Percentiles rank a stretch among this genome's conserved stretches.
Evolutionary conservation across 495 filamentous ascomycete genomes (phyloP).

Genomic region (Penicillium longicatenatum): DNA sequence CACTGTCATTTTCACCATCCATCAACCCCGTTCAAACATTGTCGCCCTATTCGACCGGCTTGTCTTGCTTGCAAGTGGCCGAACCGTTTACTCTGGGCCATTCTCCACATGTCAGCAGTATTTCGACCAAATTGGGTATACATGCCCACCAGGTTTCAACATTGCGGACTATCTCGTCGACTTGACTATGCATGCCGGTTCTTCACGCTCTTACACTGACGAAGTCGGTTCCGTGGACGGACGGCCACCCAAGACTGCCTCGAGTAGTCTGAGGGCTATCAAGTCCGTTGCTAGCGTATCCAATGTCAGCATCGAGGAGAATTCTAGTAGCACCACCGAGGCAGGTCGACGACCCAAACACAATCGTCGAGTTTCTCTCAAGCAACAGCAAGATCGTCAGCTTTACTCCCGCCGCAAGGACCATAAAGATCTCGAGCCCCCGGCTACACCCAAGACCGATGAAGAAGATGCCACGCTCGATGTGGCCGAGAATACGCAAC

Average conservation of each 20-base stretch:
- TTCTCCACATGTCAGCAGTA: constrained; percentile 89
- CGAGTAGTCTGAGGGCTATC: constrained; percentile 84
- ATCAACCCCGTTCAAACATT: constrained; percentile 99
- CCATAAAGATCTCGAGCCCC: constrained; percentile 54
- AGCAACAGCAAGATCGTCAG: constrained; percentile 81
- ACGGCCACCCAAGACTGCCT: constrained; percentile 64
- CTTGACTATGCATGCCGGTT: constrained; percentile 91
- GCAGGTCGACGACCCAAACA: constrained; percentile 60
- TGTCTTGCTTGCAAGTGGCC: constrained; percentile 85
- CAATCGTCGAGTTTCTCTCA: constrained; percentile 73
- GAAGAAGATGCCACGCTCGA: constrained; percentile 70
- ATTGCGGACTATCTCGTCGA: constrained; percentile 98
- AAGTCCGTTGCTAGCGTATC: constrained; percentile 88
- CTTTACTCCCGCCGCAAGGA: constrained; percentile 83
- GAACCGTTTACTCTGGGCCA: constrained; percentile 89
- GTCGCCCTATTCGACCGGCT: constrained; percentile 97
- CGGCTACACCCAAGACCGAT: constrained; percentile 62
- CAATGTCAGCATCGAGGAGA: constrained; percentile 60
- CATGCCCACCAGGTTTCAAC: constrained; percentile 95
- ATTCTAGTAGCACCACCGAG: constrained; percentile 60
- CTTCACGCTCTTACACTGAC: constrained; percentile 56
- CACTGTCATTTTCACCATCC: constrained; percentile 97
- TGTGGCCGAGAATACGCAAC: constrained; percentile 60
- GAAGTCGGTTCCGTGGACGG: constrained; percentile 51
- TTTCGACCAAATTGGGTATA: constrained; percentile 87